Base-by-base conservation (phyloP, 1,284 basidiomycete species). In the Ceratobasidium sp. region DNA sequence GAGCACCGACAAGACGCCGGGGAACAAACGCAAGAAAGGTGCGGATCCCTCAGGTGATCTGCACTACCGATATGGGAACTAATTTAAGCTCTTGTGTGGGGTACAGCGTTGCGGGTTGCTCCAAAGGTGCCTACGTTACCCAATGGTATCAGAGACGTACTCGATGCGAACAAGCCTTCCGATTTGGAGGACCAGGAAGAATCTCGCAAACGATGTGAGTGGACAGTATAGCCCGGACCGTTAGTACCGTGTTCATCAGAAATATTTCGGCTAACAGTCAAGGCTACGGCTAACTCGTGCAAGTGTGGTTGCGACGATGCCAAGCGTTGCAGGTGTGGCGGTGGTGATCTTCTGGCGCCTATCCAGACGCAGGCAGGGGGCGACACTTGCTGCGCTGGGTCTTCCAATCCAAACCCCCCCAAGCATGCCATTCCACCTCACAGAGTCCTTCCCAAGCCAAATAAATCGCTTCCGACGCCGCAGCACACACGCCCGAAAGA, bases 121-220 rank as follows among this genome's bases (percentile, higher is more conserved):
- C 74, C 75, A 34, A 54, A 65, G 13, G 29, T 65, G 19, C 74
- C 75, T 43, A 37, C 75, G 13, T 65, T 76, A 29, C 75, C 75
- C 34, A 76, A 76, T 61, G 75, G 75, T 14, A 49, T 76, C 43
- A 74, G 61, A 49, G 75, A 72, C 43, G 27, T 76, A 31, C 56
- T 74, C 53, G 63, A 53, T 37, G 65, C n/a, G 29, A 71, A 59
- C 37, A 59, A 59, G 41, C 11, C 54, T 9, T 8, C 37, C 43
- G 66, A 71, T 71, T 48, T 43, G 54, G 66, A 58, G 43, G 53
- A 71, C 48, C 54, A 59, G 66, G 66, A 71, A 41, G n/a, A 71
- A 71, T 48, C 66, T 59, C 66, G 66, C 66, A 71, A 71, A 53
- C 53, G 53, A 37, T 41, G 66, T 48, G n/a, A 71, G 66, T 71